A percentile compares a stretch with the other conserved stretches of the same genome.
Evolutionary conservation across 2,329 filamentous ascomycete genomes (phyloP).

Genomic region (Calonectria henricotiae): DNA sequence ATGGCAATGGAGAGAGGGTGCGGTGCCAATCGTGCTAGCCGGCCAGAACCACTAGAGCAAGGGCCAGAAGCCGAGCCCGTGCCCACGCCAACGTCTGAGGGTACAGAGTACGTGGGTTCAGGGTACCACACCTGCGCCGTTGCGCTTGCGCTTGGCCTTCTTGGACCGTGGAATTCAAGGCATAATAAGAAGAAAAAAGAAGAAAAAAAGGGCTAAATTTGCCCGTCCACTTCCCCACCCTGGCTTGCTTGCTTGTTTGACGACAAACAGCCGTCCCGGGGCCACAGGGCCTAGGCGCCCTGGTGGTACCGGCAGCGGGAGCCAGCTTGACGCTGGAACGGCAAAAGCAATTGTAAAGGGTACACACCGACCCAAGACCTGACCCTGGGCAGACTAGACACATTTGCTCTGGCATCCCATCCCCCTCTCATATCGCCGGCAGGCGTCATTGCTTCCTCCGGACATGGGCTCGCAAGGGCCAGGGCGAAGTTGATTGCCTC

Average conservation of each 20-base stretch:
- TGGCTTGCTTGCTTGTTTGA: slow-evolving; percentile 14
- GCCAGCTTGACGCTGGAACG: slow-evolving; percentile 24
- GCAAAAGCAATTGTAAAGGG: slow-evolving; percentile 15
- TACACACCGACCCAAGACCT: slow-evolving; percentile 30
- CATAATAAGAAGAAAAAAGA: slow-evolving; percentile 32
- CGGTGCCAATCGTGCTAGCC: not conserved
- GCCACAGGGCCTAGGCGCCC: slow-evolving; percentile 21
- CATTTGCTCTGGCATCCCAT: slow-evolving; percentile 32
- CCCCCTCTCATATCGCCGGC: slow-evolving; percentile 32
- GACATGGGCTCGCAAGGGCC: slow-evolving; percentile 43
- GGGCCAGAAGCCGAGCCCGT: slow-evolving; percentile 22
- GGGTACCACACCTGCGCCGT: slow-evolving; percentile 43
- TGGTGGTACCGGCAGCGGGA: slow-evolving; percentile 14
- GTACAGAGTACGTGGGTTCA: slow-evolving; percentile 50
- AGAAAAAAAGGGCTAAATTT: slow-evolving; percentile 38
- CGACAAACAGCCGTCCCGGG: slow-evolving; percentile 21
- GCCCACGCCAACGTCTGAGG: slow-evolving; percentile 37
- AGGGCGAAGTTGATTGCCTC: slow-evolving; percentile 30
- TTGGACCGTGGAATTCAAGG: slow-evolving; percentile 41
- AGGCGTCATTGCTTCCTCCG: slow-evolving; percentile 37
- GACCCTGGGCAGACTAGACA: slow-evolving; percentile 28
- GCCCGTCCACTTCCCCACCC: slow-evolving; percentile 35
- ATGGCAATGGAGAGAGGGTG: not conserved
- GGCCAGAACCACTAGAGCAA: slow-evolving; percentile 18
- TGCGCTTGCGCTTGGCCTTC: slow-evolving; percentile 27